These are phyloP conservation scores for Paramarasmius palmivorus DNA, from an alignment of 1,284 basidiomycete species.

Conservation along the genomic window DNA sequence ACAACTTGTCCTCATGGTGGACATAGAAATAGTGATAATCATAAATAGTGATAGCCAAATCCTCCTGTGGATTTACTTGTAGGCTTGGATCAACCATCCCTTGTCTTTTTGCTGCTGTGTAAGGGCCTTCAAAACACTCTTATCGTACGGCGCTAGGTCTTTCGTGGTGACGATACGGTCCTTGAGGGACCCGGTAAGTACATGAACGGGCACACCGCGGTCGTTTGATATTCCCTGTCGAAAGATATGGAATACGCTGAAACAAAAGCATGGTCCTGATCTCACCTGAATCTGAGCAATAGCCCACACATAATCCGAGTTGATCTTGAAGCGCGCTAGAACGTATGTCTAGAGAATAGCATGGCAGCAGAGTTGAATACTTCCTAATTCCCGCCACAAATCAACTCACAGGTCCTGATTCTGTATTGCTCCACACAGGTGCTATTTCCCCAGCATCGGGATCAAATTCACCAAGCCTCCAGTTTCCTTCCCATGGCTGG, in stretches of 20 bases:
- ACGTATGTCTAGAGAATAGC: background rate
- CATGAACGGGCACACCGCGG: constrained; percentile 1
- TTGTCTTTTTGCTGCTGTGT: too few relatives aligned
- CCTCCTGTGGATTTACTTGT: too few relatives aligned
- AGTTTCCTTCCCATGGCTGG: constrained; percentile 3
- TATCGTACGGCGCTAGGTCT: constrained; percentile 1
- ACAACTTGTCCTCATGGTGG: too few relatives aligned
- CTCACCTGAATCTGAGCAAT: constrained; percentile 5
- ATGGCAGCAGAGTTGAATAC: background rate
- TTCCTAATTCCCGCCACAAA: too few relatives aligned
- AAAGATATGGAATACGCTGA: background rate
- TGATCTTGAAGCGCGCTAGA: background rate
- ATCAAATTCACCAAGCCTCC: constrained; percentile 4
- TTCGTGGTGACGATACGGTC: background rate
- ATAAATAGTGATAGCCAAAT: too few relatives aligned
- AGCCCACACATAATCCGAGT: background rate
- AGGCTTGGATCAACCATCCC: too few relatives aligned
- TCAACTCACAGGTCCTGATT: background rate
- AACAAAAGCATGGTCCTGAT: background rate
- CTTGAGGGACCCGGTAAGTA: background rate
- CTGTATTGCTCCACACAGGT: background rate
- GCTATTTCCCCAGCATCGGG: constrained; percentile 2
- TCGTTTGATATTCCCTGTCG: background rate
- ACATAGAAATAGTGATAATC: too few relatives aligned
- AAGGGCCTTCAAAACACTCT: too few relatives aligned